Evolutionary conservation across 2,329 filamentous ascomycete species (phyloP), one percentile per base, ranked within the genome.

Genomic region (Talaromyces sp.): DNA sequence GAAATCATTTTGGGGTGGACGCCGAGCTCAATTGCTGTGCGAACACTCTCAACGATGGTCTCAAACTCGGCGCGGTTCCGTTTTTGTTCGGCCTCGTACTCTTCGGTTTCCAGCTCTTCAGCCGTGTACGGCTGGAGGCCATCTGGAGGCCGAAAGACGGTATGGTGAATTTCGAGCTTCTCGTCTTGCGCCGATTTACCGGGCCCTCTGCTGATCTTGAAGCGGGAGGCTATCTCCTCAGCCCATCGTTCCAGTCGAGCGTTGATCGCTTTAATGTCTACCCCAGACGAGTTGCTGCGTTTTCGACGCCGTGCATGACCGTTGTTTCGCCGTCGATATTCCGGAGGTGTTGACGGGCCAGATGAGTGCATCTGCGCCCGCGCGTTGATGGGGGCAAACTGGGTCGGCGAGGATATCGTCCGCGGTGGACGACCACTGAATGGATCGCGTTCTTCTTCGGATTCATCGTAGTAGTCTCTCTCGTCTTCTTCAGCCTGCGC

Each of bases 211-310:
- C 83, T 81, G 63, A 92, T 89, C 78, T 96, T 97, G 82, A 99
- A 97, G 67, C 95, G 94, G 65, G 91, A 89, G 31, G 94, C 92
- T 68, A 99, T 97, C 76, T 99, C 94, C 66, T 97, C 94, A 15
- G 94, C 94, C 94, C 94, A 99, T 70, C 89, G 83, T 76, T 99
- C 94, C 25, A 99, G 79, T 22, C 94, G 84, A 60, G 93, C 92
- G 74, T 99, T 99, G 75, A 99, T 97, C 60, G 94, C 94, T 73
- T 97, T 97, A 70, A 99, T 89, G 69, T 99, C 94, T 17, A 99
- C 93, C 2, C 92, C 93, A 19, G 91, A 91, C 66, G 77, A 82
- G 67, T 92, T 94, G 70, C 89, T 89, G 63, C 86, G 81, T 61
- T 79, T 75, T 53, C 84, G 80, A 62, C 80, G 76, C 66, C 68